phyloP scores from a whole-genome alignment of 176 grass and related monocot species.

The Oryza glaberrima region DNA sequence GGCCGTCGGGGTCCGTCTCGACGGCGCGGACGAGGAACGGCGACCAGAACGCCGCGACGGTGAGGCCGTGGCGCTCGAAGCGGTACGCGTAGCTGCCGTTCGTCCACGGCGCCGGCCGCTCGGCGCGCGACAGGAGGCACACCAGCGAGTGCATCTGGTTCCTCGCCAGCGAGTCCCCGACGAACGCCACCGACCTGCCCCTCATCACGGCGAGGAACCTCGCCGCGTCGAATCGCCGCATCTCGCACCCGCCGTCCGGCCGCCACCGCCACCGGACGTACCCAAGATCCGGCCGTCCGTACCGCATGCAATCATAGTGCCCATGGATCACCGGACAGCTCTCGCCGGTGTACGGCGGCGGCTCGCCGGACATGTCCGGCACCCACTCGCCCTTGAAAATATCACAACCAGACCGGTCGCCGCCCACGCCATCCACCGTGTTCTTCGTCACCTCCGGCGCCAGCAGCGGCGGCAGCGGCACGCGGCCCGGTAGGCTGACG shows the following conservation, averaged over 20 bases:
- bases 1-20: constrained; percentile 37
- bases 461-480: neutral
- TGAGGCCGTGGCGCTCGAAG: constrained; percentile 38
- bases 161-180: constrained; percentile 70
- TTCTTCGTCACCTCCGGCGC: neutral
- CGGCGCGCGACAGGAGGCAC: constrained; percentile 52
- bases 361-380: constrained; percentile 32
- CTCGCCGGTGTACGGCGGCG: constrained; percentile 45
- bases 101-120: constrained; percentile 21
- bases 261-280: constrained; percentile 62
- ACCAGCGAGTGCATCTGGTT: constrained; percentile 81
- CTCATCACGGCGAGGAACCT: constrained; percentile 40
- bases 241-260: constrained; percentile 45
- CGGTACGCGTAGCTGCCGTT: constrained; percentile 1
- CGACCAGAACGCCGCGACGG: constrained; percentile 53
- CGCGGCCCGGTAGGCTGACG: neutral
- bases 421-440: neutral
- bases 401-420: constrained; percentile 1
- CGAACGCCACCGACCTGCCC: constrained; percentile 58
- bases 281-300: constrained; percentile 57
- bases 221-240: constrained; percentile 42
- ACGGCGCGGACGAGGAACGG: constrained; percentile 54
- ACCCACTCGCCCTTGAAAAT: constrained; percentile 55
- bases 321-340: constrained; percentile 63
- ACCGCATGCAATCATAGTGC: constrained; percentile 61